phyloP scores from a whole-genome alignment of 2,329 filamentous ascomycete species.

The Zymoseptoria crescenta region DNA sequence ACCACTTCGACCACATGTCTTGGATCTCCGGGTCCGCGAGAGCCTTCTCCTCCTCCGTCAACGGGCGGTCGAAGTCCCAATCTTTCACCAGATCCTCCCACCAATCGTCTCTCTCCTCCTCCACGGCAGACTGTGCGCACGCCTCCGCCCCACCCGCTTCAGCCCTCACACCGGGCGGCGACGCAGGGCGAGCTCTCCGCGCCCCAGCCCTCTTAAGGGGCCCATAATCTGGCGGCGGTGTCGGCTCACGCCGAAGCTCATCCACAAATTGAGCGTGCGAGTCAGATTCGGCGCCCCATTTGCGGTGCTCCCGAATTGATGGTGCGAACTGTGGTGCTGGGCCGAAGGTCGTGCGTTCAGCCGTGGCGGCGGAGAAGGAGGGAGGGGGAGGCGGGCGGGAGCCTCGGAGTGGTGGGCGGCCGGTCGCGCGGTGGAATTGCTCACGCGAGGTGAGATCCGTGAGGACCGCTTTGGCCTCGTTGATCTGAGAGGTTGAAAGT shows the following conservation, averaged over 20 bases:
- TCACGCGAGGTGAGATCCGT: background rate
- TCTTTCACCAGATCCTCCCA: background rate
- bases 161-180: background rate
- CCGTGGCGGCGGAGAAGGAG: background rate
- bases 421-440: background rate
- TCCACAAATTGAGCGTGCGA: background rate
- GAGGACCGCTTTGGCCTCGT: background rate
- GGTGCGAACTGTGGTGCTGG: background rate
- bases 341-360: background rate
- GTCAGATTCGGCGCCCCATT: background rate
- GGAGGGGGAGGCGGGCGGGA: background rate
- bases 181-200: background rate
- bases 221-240: background rate
- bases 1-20: background rate
- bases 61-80: background rate
- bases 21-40: background rate
- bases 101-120: background rate
- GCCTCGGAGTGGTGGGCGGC: background rate
- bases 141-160: background rate
- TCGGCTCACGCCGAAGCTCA: background rate
- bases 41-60: background rate
- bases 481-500: background rate
- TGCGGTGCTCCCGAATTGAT: background rate
- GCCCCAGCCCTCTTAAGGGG: background rate
- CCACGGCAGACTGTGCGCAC: background rate